Evolutionary conservation across 768 basidiomycete species (phyloP).

Genomic region (Podaxis carcinomalis): DNA sequence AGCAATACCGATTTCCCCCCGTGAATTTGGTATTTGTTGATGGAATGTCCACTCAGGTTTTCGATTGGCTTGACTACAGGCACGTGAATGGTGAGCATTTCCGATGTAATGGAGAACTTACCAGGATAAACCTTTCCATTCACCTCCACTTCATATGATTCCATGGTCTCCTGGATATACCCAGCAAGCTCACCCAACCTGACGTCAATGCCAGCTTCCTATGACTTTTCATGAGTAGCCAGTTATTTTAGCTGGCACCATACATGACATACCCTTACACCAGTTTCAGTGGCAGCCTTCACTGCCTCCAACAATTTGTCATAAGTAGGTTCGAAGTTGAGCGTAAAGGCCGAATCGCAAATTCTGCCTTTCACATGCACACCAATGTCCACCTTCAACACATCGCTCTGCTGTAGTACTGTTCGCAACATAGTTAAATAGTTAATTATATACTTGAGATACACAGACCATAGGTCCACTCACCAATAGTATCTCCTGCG

Average conservation of each 20-base stretch:
- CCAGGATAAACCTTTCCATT: slow-evolving; percentile 79
- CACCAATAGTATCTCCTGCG: slow-evolving; percentile 81
- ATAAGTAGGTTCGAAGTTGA: slow-evolving; percentile 86
- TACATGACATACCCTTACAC: slow-evolving; percentile 57
- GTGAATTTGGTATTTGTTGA: slow-evolving; percentile 87
- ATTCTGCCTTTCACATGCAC: slow-evolving; percentile 98
- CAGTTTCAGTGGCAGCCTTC: slow-evolving; percentile 90
- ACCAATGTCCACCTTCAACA: slow-evolving; percentile 96
- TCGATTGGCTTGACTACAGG: slow-evolving; percentile 82
- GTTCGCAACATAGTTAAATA: neutral
- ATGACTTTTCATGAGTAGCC: slow-evolving; percentile 1
- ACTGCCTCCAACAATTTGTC: slow-evolving; percentile 88
- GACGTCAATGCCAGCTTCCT: slow-evolving; percentile 97
- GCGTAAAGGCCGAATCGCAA: slow-evolving; percentile 92
- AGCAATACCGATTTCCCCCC: slow-evolving; percentile 90
- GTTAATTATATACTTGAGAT: neutral
- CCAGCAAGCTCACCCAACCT: slow-evolving; percentile 90
- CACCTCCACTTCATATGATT: slow-evolving; percentile 96
- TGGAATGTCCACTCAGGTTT: slow-evolving; percentile 94
- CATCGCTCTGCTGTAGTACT: slow-evolving; percentile 83
- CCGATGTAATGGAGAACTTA: slow-evolving; percentile 25
- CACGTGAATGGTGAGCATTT: slow-evolving; percentile 3
- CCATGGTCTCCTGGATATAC: slow-evolving; percentile 97
- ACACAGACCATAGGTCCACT: slow-evolving; percentile 19
- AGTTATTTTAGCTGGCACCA: neutral